phyloP scores from a whole-genome alignment of 108 stramenopile species.

The Nannochloropsis salina region DNA sequence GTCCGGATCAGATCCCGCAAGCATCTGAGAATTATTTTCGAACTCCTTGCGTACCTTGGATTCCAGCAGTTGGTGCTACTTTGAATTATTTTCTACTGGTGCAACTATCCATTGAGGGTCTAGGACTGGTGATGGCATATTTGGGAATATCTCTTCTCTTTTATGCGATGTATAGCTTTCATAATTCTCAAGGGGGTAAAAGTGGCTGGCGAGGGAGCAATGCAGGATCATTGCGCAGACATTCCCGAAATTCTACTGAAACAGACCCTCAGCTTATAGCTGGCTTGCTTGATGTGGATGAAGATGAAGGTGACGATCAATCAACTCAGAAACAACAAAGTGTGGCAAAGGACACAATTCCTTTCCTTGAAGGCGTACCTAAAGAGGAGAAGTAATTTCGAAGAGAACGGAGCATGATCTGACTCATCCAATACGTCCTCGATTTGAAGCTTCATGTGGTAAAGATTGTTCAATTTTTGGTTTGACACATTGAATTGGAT shows the following conservation, averaged over 20 bases:
- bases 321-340: no score
- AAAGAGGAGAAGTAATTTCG: no score
- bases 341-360: no score
- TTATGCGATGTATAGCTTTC: neutral
- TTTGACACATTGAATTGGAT: no score
- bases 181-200: neutral
- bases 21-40: constrained; percentile 45
- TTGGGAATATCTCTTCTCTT: constrained; percentile 42
- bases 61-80: constrained; percentile 67
- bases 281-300: neutral
- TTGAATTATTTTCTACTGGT: constrained; percentile 72
- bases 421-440: no score
- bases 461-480: no score
- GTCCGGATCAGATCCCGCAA: neutral
- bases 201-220: neutral
- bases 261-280: neutral
- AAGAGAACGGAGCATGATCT: no score
- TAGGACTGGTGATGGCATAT: constrained; percentile 58
- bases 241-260: neutral
- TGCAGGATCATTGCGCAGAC: neutral
- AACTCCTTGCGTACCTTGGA: constrained; percentile 66
- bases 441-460: no score
- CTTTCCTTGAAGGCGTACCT: no score
- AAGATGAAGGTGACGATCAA: neutral
- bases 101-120: constrained; percentile 62